Conservation (phyloP, 352 stramenopile species). For the Phytophthora gonapodyides region DNA sequence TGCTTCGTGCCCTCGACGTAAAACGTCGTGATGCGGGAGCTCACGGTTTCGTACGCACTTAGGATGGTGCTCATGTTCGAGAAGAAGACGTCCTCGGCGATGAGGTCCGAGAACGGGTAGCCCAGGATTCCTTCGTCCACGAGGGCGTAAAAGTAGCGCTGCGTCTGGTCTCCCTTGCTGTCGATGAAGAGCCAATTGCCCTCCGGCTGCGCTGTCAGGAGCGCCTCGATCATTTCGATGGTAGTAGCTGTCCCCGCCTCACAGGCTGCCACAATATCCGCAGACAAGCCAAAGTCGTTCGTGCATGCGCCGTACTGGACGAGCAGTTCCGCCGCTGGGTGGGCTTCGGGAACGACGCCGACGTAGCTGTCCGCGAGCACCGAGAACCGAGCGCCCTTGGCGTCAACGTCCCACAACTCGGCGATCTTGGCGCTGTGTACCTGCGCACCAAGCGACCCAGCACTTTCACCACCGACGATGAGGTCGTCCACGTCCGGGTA, state of each 20-base stretch:
- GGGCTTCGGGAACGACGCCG: slow-evolving; percentile 46
- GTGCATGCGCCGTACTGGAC: slow-evolving; percentile 45
- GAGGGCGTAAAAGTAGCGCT: slow-evolving; percentile 68
- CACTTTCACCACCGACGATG: slow-evolving; percentile 53
- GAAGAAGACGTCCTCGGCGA: slow-evolving; percentile 54
- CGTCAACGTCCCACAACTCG: slow-evolving; percentile 57
- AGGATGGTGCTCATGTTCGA: slow-evolving; percentile 41
- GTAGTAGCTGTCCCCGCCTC: slow-evolving; percentile 41
- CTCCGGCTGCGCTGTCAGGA: slow-evolving; percentile 43
- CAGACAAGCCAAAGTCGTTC: slow-evolving; percentile 35
- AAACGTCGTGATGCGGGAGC: slow-evolving; percentile 38
- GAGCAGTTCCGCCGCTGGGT: slow-evolving; percentile 42
- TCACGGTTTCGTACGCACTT: slow-evolving; percentile 34
- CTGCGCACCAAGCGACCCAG: slow-evolving; percentile 58
- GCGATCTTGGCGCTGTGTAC: slow-evolving; percentile 43
- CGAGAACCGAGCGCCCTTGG: slow-evolving; percentile 45
- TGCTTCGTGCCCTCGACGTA: slow-evolving; percentile 36
- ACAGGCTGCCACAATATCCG: slow-evolving; percentile 47
- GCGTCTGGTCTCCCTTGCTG: slow-evolving; percentile 60
- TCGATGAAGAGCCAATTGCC: slow-evolving; percentile 66
- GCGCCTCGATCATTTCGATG: slow-evolving; percentile 42
- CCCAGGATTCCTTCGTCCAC: slow-evolving; percentile 52
- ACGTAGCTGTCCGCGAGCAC: slow-evolving; percentile 62
- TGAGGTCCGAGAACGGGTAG: slow-evolving; percentile 65
- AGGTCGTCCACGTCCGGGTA: slow-evolving; percentile 59